A percentile compares a stretch with the other conserved stretches of the same genome.
Conservation (phyloP, 306 rosid species). For the Herpetospermum pedunculosum region DNA sequence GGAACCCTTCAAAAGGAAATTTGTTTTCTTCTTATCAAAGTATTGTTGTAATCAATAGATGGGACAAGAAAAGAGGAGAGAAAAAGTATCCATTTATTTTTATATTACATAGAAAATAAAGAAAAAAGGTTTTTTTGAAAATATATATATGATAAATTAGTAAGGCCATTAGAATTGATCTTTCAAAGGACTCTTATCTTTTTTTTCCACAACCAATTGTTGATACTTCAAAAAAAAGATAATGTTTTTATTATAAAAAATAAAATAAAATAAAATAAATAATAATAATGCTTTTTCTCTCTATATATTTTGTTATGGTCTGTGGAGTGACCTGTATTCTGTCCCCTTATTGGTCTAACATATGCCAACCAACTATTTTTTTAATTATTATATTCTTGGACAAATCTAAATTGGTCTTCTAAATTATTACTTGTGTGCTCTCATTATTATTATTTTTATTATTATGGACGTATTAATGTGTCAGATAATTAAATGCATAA, state of each 20-base stretch:
- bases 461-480: not conserved
- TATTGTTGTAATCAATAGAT: not conserved
- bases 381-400: not conserved
- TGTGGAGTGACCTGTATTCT: conserved; percentile 1
- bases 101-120: not conserved
- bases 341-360: conserved; percentile 1
- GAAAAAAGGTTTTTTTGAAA: not conserved
- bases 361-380: not conserved
- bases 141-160: not conserved
- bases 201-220: not conserved
- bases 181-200: not conserved
- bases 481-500: not conserved
- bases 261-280: too few relatives aligned
- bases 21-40: not conserved
- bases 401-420: not conserved
- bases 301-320: not conserved
- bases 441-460: not conserved
- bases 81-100: not conserved
- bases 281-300: not conserved
- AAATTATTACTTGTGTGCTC: not conserved
- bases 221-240: not conserved
- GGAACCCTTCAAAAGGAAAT: not conserved
- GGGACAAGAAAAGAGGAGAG: not conserved
- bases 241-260: too few relatives aligned
- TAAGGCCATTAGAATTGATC: not conserved